Evolutionary conservation across 345 rosid species (phyloP).

Genomic region (Populus deltoides): DNA sequence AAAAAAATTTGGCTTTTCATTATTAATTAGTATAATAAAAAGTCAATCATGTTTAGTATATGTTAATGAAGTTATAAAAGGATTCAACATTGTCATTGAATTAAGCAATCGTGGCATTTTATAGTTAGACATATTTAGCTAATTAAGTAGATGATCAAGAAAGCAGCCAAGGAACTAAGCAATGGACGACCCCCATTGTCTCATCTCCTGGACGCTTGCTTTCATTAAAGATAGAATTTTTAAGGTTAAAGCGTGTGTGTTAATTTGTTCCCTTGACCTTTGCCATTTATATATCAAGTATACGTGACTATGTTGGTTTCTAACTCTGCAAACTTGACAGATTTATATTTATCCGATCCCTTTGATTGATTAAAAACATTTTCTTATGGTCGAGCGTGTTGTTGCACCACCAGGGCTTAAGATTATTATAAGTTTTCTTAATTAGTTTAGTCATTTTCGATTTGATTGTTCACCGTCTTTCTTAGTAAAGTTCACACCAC

Average conservation of each 20-base stretch:
- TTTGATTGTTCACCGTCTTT: background rate
- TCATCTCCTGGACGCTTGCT: conserved; percentile 39
- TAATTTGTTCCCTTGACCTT: conserved; percentile 24
- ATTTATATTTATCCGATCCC: background rate
- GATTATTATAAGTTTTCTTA: background rate
- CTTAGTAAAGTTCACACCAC: conserved; percentile 26
- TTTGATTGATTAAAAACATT: background rate
- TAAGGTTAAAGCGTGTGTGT: conserved; percentile 20
- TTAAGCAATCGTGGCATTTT: background rate
- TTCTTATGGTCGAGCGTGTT: conserved; percentile 1
- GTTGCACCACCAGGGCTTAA: conserved; percentile 12
- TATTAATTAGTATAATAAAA: no score
- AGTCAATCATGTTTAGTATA: no score
- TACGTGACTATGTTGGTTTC: conserved; percentile 40
- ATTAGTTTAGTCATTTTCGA: background rate
- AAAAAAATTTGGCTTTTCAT: no score
- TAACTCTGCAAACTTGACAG: conserved; percentile 27
- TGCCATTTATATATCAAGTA: conserved; percentile 13
- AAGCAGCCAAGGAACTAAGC: conserved; percentile 28
- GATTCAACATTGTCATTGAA: background rate
- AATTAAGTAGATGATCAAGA: background rate
- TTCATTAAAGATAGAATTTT: conserved; percentile 10
- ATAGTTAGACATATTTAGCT: background rate
- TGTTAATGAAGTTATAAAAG: no score
- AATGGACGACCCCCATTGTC: conserved; percentile 32